Conservation (phyloP, 2,329 filamentous ascomycete genomes). For the Colletotrichum salicis region DNA sequence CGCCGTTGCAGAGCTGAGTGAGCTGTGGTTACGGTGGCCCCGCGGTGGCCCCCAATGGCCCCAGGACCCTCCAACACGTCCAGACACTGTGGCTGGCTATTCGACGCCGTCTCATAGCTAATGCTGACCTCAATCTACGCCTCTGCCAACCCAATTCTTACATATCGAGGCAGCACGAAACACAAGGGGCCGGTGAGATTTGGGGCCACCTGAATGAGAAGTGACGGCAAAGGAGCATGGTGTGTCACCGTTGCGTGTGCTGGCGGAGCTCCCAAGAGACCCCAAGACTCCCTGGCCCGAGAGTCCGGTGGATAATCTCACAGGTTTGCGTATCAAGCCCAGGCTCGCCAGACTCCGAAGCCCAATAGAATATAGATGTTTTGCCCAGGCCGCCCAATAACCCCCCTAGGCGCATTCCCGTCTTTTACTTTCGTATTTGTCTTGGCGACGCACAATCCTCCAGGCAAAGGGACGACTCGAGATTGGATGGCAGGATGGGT, state of each 20-base stretch:
- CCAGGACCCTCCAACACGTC: background rate
- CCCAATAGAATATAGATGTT: conserved; percentile 15
- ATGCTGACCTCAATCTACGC: conserved; percentile 7
- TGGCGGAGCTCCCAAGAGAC: conserved; percentile 6
- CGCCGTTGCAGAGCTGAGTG: too few species aligned
- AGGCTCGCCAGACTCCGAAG: conserved; percentile 27
- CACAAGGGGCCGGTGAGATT: background rate
- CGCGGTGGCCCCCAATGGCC: background rate
- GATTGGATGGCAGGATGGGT: conserved; percentile 25
- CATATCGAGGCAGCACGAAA: too few species aligned
- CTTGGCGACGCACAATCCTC: conserved; percentile 17
- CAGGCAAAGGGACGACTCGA: background rate
- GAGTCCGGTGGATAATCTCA: conserved; percentile 24
- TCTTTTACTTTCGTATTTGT: conserved; percentile 16
- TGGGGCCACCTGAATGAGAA: background rate
- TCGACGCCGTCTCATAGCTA: background rate
- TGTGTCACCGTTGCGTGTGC: background rate
- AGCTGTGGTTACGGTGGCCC: too few species aligned
- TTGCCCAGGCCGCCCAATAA: conserved; percentile 21
- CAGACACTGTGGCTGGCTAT: background rate
- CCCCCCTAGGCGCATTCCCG: conserved; percentile 23
- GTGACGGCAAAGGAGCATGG: background rate
- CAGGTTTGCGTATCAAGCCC: conserved; percentile 16
- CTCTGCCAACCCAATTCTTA: background rate
- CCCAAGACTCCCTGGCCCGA: conserved; percentile 13